Base-by-base conservation (phyloP, 805 yeast genomes). In the Ogataea haglerorum region DNA sequence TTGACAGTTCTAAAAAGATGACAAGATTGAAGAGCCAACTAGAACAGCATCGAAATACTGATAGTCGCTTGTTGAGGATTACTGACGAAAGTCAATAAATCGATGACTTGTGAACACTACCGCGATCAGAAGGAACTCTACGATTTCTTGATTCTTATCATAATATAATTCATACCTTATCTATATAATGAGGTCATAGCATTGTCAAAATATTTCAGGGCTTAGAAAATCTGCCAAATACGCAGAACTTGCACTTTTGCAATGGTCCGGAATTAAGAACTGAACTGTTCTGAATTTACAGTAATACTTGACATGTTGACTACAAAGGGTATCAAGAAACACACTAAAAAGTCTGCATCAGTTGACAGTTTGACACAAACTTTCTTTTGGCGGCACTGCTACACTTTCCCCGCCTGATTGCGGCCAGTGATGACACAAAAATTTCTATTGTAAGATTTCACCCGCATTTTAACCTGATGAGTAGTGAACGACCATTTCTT, bases 1-100 rank as follows among this genome's bases (percentile, higher is more conserved):
- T 49, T 18, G 47, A 42, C 5, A 43, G 52, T 36, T 41, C 55
- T 1, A 37, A 33, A 5, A 54, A 53, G 37, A 42, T 60, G 8
- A 36, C 34, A 10, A 36, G 30, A 27, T 27, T 53, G 42, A 42
- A 45, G 22, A 13, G 23, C 10, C 51, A 44, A 19, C 14, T 49
- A 36, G 45, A 34, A 5, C 18, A 13, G 10, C 33, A 33, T 10
- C 25, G 43, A 14, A 31, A 26, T n/a, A 10, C 19, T 19, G 16
- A 19, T 19, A 7, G 21, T 7, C 21, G 7, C 3, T 7, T 19
- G 21, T 19, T 24, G 27, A 24, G 27, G 27, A 10, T 10, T 24
- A 12, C 12, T 10, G 27, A 12, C 7, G 14, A 24, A 5, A 24
- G 14, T 24, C 13, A 10, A 12, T 24, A n/a, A 24, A 5, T 13